These are phyloP conservation scores for Aspergillus cavernicola DNA, from an alignment of 495 filamentous ascomycete species.

Conservation along the genomic window DNA sequence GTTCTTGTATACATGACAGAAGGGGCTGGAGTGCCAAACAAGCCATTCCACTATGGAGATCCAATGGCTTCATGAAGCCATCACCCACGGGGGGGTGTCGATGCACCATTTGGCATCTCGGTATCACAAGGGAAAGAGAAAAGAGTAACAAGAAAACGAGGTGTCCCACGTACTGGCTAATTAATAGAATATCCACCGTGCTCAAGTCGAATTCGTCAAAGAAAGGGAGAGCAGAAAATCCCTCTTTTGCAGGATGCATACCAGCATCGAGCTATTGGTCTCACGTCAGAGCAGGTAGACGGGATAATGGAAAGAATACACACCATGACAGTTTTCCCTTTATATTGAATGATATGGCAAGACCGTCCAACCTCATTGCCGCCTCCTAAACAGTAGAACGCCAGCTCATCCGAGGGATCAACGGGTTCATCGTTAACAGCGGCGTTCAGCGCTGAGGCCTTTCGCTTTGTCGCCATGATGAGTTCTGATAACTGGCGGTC, in stretches of 20 bases:
- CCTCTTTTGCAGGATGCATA: constrained; percentile 95
- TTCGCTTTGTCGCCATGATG: constrained; percentile 71
- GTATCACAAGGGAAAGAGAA: background rate
- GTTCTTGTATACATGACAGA: constrained; percentile 31
- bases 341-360: constrained; percentile 97
- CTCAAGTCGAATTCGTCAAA: constrained; percentile 98
- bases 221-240: constrained; percentile 88
- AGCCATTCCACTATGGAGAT: constrained; percentile 6
- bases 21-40: constrained; percentile 11
- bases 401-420: constrained; percentile 81
- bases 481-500: background rate
- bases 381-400: constrained; percentile 88
- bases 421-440: constrained; percentile 62
- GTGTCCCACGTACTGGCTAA: constrained; percentile 81
- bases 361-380: constrained; percentile 97
- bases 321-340: constrained; percentile 98
- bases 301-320: constrained; percentile 22
- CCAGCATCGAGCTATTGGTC: constrained; percentile 80
- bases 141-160: constrained; percentile 14
- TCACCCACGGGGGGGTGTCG: constrained; percentile 6
- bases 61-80: background rate
- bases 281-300: constrained; percentile 17
- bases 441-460: constrained; percentile 62
- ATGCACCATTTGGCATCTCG: constrained; percentile 6
- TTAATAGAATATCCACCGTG: constrained; percentile 91